Conservation (phyloP, 2,329 filamentous ascomycete genomes). For the Pseudopithomyces maydicus region DNA sequence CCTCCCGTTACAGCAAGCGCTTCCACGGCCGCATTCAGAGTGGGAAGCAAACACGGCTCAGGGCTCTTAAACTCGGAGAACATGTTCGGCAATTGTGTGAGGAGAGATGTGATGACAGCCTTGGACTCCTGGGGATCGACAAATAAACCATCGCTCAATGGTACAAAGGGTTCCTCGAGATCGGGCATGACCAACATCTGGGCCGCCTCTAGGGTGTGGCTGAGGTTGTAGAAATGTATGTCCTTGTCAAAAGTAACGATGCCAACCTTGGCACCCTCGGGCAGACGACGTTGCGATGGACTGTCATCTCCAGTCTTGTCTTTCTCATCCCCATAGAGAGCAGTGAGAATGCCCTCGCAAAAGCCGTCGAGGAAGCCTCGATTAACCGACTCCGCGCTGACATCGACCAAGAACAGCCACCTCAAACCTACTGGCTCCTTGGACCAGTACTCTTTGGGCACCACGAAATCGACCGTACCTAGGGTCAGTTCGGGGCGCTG, state of each 20-base stretch:
- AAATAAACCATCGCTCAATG: conserved; percentile 88
- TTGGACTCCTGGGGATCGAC: conserved; percentile 93
- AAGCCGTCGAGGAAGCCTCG: conserved; percentile 89
- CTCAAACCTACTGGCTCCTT: conserved; percentile 87
- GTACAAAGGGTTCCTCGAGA: conserved; percentile 93
- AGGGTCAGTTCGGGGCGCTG: conserved; percentile 87
- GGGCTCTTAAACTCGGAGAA: conserved; percentile 89
- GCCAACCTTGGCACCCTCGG: conserved; percentile 82
- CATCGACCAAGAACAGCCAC: conserved; percentile 91
- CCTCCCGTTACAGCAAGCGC: conserved; percentile 86
- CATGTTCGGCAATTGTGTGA: conserved; percentile 80
- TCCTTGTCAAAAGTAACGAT: conserved; percentile 97
- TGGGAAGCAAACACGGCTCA: conserved; percentile 84
- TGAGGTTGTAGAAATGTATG: conserved; percentile 97
- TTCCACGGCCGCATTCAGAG: conserved; percentile 81
- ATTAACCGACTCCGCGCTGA: conserved; percentile 87
- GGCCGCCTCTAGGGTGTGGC: conserved; percentile 76
- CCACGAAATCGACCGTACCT: conserved; percentile 93
- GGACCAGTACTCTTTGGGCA: conserved; percentile 98
- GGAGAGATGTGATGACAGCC: conserved; percentile 83
- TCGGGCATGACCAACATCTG: conserved; percentile 99
- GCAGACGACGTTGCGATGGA: conserved; percentile 62
- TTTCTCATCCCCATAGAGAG: conserved; percentile 74
- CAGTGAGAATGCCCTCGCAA: conserved; percentile 83
- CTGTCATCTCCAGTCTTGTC: conserved; percentile 52